Evolutionary conservation across 2,329 filamentous ascomycete species (phyloP).

Genomic region (Fusarium oxysporum): DNA sequence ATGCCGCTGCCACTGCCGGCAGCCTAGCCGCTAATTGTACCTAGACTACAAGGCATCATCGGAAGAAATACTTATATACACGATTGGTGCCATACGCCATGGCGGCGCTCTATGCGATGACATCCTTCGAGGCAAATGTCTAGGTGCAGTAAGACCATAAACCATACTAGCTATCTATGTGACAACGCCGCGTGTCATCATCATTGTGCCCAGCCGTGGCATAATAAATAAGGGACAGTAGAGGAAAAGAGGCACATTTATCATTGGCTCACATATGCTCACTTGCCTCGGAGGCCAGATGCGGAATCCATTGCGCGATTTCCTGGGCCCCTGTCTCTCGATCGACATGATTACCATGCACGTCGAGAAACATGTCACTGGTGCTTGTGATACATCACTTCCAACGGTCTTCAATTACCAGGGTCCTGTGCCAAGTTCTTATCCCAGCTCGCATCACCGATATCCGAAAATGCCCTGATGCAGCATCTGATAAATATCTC

Average conservation of each 20-base stretch:
- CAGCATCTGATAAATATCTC: background rate
- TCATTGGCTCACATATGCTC: background rate
- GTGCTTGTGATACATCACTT: background rate
- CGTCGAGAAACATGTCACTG: background rate
- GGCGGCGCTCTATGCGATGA: too few relatives aligned
- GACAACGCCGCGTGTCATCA: background rate
- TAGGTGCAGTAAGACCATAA: background rate
- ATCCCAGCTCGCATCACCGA: background rate
- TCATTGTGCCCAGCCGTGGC: background rate
- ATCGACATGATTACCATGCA: background rate
- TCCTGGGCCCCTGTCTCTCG: background rate
- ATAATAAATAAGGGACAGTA: fast-evolving
- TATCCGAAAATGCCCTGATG: background rate
- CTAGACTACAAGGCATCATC: background rate
- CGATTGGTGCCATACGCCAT: too few relatives aligned
- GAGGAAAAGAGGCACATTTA: background rate
- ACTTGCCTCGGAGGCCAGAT: background rate
- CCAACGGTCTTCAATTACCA: background rate
- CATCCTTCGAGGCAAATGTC: background rate
- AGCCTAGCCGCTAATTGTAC: background rate
- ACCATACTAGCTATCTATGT: background rate
- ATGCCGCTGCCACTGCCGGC: background rate
- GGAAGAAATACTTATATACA: background rate
- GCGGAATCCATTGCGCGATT: background rate
- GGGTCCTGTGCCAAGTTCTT: background rate